Conservation (phyloP, 495 filamentous ascomycete genomes). For the Podospora anserina region DNA sequence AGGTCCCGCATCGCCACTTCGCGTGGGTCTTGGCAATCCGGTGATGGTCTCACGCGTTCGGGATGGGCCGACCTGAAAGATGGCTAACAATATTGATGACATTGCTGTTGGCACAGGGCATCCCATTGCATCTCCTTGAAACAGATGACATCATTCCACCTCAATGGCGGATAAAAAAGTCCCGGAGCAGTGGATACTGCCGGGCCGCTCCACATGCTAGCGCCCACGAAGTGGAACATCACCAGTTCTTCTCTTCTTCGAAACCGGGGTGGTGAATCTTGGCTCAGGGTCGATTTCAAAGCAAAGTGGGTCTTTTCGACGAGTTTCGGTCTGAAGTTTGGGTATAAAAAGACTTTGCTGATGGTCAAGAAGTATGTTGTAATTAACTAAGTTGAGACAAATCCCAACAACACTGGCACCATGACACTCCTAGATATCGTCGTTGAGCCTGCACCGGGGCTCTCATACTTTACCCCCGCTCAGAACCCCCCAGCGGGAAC, state of each 20-base stretch:
- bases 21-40: not conserved
- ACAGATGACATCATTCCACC: not conserved
- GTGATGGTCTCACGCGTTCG: not conserved
- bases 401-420: not conserved
- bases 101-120: too few relatives aligned
- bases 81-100: too few relatives aligned
- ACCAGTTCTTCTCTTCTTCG: not conserved
- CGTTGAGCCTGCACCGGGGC: constrained; percentile 33
- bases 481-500: constrained; percentile 65
- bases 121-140: too few relatives aligned
- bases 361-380: too few relatives aligned
- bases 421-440: not conserved
- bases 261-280: not conserved
- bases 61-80: not conserved
- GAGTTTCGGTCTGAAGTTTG: not conserved
- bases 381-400: too few relatives aligned
- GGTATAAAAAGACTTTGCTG: too few relatives aligned
- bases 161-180: not conserved
- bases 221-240: not conserved
- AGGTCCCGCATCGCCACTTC: not conserved
- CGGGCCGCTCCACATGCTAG: not conserved
- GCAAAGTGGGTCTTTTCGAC: not conserved
- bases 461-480: constrained; percentile 67
- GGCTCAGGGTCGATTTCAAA: not conserved
- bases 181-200: not conserved